Percentiles rank a stretch among this genome's conserved stretches.
phyloP scores from a whole-genome alignment of 768 basidiomycete species.

The Mycena haematopus region DNA sequence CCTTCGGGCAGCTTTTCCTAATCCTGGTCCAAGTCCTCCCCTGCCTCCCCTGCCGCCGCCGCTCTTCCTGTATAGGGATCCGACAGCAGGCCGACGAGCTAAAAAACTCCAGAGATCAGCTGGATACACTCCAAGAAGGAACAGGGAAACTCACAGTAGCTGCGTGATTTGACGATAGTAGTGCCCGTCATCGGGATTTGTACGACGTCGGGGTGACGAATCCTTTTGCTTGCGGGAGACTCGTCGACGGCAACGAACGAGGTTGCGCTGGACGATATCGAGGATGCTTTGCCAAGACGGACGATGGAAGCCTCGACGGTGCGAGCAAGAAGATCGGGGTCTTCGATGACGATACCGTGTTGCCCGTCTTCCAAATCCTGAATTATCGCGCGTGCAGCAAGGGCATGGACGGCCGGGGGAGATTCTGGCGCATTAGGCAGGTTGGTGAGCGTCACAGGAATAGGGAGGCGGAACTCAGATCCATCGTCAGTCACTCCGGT shows the following conservation, averaged over 20 bases:
- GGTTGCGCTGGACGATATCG: constrained; percentile 22
- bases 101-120: background rate
- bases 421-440: constrained; percentile 22
- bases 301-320: constrained; percentile 25
- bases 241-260: constrained; percentile 31
- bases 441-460: constrained; percentile 27
- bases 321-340: constrained; percentile 16
- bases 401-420: constrained; percentile 24
- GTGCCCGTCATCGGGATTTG: background rate
- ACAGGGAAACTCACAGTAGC: background rate
- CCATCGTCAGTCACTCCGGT: constrained; percentile 18
- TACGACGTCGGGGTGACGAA: constrained; percentile 3
- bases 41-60: background rate
- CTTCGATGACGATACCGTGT: constrained; percentile 12
- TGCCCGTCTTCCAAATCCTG: constrained; percentile 30
- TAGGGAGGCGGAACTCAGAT: constrained; percentile 17
- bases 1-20: background rate
- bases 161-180: background rate
- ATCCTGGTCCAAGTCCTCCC: background rate
- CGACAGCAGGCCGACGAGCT: background rate
- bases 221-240: background rate
- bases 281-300: constrained; percentile 26
- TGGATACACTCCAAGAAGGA: background rate
- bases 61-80: background rate
- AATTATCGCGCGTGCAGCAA: constrained; percentile 29